Base-by-base conservation (phyloP, 192 early-diverging fungal species). In the Pilaira anomala region DNA sequence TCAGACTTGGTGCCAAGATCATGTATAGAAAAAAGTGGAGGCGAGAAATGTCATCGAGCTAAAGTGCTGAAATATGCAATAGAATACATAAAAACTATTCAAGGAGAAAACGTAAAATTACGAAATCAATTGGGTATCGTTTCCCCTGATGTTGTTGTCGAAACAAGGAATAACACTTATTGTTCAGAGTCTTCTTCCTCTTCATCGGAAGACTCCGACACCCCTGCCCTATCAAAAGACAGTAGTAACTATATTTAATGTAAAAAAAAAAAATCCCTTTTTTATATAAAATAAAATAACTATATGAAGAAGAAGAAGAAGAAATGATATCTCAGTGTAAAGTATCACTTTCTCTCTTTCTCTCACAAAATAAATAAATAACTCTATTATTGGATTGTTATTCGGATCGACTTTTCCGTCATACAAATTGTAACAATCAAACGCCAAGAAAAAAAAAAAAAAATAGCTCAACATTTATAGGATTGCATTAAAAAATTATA, bases 41-140 rank as follows among this genome's bases (percentile, higher is more conserved):
- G 56, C n/a, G 68, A 71, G n/a, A 81, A 81, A 57, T 70, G 69
- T 12, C 80, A 81, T 42, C 67, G 80, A 40, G 80, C 78, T 7
- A 76, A 78, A 14, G 64, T 76, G 26, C 64, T 81, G 8, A 68
- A 72, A 12, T 63, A 62, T 26, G 72, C 77, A 1, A 77, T 78
- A 3, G 58, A 68, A 11, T 83, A 90, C 53, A 87, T 90, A 67
- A 82, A 77, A 55, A 76, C 78, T 19, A 67, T 90, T 30, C 81
- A 86, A 29, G 65, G 71, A 2, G 75, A 80, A 62, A 89, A 89
- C 66, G 48, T 62, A 3, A 61, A 63, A 5, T 62, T 89, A 49
- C 36, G 48, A 40, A 3, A 12, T 3, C 60, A 71, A 48, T 33
- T 71, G 12, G 65, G 65, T 8, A 19, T 60, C 3, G 16, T 21